A percentile compares a stretch with the other conserved stretches of the same genome.
Evolutionary conservation across 371 early-diverging fungal genomes (phyloP).

Genomic region (Lichtheimia ornata): DNA sequence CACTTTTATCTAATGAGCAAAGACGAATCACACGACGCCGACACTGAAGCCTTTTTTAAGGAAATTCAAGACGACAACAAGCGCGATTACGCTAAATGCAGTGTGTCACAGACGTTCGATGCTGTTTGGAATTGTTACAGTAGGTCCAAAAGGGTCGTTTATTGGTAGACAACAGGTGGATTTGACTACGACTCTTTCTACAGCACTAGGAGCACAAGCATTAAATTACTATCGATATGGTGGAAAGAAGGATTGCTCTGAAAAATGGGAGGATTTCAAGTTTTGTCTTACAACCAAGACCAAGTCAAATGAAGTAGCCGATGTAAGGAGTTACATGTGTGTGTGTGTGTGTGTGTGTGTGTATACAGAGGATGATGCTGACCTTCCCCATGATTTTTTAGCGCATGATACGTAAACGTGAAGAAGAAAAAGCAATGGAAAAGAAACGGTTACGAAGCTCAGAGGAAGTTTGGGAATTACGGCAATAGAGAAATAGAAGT

Average conservation of each 20-base stretch:
- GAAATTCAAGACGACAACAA: constrained; percentile 42
- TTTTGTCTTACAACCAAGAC: constrained; percentile 43
- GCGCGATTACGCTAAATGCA: constrained; percentile 35
- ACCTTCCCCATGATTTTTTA: constrained; percentile 8
- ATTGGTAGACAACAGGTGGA: not conserved
- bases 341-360: not conserved
- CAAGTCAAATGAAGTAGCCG: constrained; percentile 38
- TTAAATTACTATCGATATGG: constrained; percentile 50
- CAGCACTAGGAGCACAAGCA: constrained; percentile 46
- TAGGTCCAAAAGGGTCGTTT: constrained; percentile 15
- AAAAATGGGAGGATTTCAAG: constrained; percentile 44
- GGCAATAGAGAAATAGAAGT: not conserved
- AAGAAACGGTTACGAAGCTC: constrained; percentile 31
- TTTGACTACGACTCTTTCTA: not conserved
- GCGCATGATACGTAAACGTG: constrained; percentile 33
- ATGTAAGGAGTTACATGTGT: constrained; percentile 27
- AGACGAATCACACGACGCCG: constrained; percentile 24
- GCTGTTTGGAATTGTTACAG: constrained; percentile 46
- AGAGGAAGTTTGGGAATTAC: constrained; percentile 47
- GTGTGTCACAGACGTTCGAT: constrained; percentile 41
- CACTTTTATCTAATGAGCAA: not conserved
- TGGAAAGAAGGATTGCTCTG: constrained; percentile 43
- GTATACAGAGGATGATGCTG: not conserved
- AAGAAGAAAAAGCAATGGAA: constrained; percentile 17
- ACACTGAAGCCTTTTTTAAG: constrained; percentile 35